Evolutionary conservation across 257 asterid genomes (phyloP).

Genomic region (Primulina eburnea): DNA sequence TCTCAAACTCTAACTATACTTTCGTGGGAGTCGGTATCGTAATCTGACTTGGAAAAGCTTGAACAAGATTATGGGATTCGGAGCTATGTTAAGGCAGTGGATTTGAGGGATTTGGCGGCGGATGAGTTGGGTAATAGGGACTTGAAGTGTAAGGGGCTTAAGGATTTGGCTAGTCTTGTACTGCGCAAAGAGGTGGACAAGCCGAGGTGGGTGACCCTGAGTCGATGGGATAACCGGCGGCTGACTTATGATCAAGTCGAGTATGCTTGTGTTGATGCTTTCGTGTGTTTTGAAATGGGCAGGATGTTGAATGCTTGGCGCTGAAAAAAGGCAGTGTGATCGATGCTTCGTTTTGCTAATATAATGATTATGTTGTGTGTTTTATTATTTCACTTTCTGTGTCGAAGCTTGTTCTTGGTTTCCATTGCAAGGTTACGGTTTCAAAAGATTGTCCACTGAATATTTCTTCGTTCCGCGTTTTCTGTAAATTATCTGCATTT

Average conservation of each 20-base stretch:
- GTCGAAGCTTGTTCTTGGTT: too few relatives aligned
- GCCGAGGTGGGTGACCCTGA: slow-evolving; percentile 42
- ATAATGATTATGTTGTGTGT: too few relatives aligned
- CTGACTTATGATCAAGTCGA: slow-evolving; percentile 35
- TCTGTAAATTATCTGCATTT: too few relatives aligned
- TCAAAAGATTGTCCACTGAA: too few relatives aligned
- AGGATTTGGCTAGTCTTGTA: slow-evolving; percentile 34
- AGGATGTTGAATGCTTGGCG: slow-evolving; percentile 29
- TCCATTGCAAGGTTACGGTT: too few relatives aligned
- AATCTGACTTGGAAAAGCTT: slow-evolving; percentile 41
- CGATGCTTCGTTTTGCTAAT: too few relatives aligned
- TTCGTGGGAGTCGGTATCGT: slow-evolving; percentile 54
- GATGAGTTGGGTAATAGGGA: slow-evolving; percentile 23
- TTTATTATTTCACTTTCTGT: too few relatives aligned
- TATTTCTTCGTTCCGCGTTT: too few relatives aligned
- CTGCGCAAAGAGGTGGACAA: slow-evolving; percentile 38
- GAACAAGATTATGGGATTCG: slow-evolving; percentile 41
- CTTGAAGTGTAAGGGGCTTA: slow-evolving; percentile 33
- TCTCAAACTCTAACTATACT: slow-evolving; percentile 30
- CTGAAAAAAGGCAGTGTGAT: too few relatives aligned
- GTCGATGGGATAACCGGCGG: slow-evolving; percentile 47
- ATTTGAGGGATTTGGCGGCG: slow-evolving; percentile 48
- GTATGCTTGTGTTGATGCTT: slow-evolving; percentile 45
- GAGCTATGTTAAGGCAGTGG: slow-evolving; percentile 28
- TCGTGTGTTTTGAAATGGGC: slow-evolving; percentile 37